phyloP scores from a whole-genome alignment of 2,329 filamentous ascomycete genomes.

The Paecilomyces fulvus region DNA sequence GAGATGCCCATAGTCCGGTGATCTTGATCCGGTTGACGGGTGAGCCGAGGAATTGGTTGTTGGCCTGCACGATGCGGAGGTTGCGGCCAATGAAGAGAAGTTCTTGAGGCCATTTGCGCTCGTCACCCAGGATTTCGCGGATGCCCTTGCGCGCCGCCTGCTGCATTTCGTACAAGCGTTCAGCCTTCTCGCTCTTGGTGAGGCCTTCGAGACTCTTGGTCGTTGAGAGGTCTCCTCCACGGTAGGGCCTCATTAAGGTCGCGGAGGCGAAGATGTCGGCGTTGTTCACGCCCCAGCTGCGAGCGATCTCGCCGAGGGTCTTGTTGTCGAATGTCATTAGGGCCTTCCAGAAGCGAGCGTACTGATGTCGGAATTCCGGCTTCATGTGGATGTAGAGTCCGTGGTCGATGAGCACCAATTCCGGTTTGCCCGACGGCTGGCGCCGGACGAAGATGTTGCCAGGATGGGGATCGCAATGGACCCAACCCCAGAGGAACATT shows the following conservation, averaged over 20 bases:
- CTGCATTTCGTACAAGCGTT: constrained; percentile 70
- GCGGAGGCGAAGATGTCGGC: constrained; percentile 86
- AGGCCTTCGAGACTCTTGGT: constrained; percentile 46
- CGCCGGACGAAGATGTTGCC: constrained; percentile 95
- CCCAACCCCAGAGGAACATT: constrained; percentile 93
- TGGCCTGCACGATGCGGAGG: constrained; percentile 84
- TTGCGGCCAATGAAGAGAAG: constrained; percentile 89
- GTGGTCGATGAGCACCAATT: constrained; percentile 94
- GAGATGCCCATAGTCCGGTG: constrained; percentile 80
- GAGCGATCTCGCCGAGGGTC: constrained; percentile 63
- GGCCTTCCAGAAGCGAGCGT: constrained; percentile 85
- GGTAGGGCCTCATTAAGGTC: constrained; percentile 82
- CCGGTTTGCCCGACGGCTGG: constrained; percentile 68
- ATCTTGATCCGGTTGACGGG: constrained; percentile 91
- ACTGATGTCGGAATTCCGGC: constrained; percentile 74
- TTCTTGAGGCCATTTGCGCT: constrained; percentile 81
- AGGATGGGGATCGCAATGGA: constrained; percentile 95
- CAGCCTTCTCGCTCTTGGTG: constrained; percentile 46
- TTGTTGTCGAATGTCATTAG: constrained; percentile 89
- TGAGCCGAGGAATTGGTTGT: constrained; percentile 82
- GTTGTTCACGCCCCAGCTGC: constrained; percentile 78
- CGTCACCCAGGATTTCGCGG: constrained; percentile 73
- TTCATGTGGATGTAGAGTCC: constrained; percentile 91
- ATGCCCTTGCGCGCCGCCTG: constrained; percentile 62
- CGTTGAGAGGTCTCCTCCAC: constrained; percentile 67